A percentile compares a stretch with the other conserved stretches of the same genome.
Evolutionary conservation across 2,329 filamentous ascomycete genomes (phyloP).

Genomic region (Metarhizium brunneum): DNA sequence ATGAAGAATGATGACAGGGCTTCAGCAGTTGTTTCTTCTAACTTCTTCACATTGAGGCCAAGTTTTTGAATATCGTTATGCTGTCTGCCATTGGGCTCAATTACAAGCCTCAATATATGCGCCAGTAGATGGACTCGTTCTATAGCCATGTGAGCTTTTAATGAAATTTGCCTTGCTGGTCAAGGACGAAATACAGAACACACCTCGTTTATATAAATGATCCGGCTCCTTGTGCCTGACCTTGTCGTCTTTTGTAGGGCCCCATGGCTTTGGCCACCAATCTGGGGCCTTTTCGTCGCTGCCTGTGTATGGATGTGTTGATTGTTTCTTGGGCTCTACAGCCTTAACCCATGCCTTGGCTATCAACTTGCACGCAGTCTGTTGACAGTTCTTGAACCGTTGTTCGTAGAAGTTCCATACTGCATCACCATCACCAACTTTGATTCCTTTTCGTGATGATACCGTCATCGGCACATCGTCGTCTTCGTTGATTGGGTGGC

Average conservation of each 20-base stretch:
- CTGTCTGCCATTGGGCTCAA: constrained; percentile 39
- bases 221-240: constrained; percentile 66
- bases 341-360: constrained; percentile 69
- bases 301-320: constrained; percentile 62
- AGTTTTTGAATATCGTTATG: constrained; percentile 44
- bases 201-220: constrained; percentile 60
- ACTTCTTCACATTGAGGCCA: constrained; percentile 41
- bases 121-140: constrained; percentile 50
- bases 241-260: constrained; percentile 37
- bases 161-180: background rate
- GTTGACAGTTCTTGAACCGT: constrained; percentile 57
- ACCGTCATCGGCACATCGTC: constrained; percentile 31
- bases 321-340: constrained; percentile 70
- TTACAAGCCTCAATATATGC: constrained; percentile 50
- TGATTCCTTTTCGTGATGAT: constrained; percentile 34
- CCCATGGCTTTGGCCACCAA: constrained; percentile 57
- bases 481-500: constrained; percentile 30
- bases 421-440: constrained; percentile 42
- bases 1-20: constrained; percentile 49
- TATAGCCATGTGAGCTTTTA: constrained; percentile 16
- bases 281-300: constrained; percentile 51
- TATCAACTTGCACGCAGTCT: constrained; percentile 62
- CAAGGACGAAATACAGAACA: constrained; percentile 8
- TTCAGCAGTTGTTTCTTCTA: constrained; percentile 50
- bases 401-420: constrained; percentile 52